Conservation (phyloP, 2,329 filamentous ascomycete species). For the Penicillium sp. region DNA sequence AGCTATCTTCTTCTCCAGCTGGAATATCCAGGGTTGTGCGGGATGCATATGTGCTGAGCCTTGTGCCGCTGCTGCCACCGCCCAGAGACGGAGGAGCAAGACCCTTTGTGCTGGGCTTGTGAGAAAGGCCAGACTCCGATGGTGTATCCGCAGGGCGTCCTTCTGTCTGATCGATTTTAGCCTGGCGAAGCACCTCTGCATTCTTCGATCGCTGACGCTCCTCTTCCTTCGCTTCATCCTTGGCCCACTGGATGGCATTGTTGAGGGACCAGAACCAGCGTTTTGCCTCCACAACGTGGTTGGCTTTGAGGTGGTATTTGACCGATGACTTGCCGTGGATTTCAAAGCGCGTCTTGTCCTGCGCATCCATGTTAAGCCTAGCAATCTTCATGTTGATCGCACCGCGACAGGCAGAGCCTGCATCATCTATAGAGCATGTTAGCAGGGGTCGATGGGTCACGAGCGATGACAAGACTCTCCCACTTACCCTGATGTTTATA, state of each 20-base stretch:
- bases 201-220: conserved; percentile 65
- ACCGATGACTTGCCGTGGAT: conserved; percentile 97
- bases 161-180: conserved; percentile 64
- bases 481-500: conserved; percentile 78
- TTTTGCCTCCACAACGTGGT: conserved; percentile 96
- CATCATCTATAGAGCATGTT: conserved; percentile 55
- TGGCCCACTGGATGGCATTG: conserved; percentile 96
- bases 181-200: conserved; percentile 66
- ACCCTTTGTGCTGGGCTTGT: conserved; percentile 31
- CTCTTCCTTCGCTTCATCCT: conserved; percentile 91
- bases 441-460: conserved; percentile 1
- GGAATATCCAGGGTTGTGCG: conserved; percentile 42
- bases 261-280: conserved; percentile 98
- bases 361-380: conserved; percentile 84
- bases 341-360: conserved; percentile 96
- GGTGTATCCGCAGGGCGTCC: conserved; percentile 42
- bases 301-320: conserved; percentile 95
- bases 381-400: conserved; percentile 99
- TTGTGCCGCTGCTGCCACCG: conserved; percentile 35
- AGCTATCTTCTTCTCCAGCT: conserved; percentile 47
- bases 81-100: conserved; percentile 31
- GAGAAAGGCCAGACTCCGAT: conserved; percentile 31
- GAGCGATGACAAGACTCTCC: conserved; percentile 11
- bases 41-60: conserved; percentile 43
- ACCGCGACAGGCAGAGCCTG: conserved; percentile 87